Conservation (phyloP, 192 early-diverging fungal species). For the Obelidium mucronatum region DNA sequence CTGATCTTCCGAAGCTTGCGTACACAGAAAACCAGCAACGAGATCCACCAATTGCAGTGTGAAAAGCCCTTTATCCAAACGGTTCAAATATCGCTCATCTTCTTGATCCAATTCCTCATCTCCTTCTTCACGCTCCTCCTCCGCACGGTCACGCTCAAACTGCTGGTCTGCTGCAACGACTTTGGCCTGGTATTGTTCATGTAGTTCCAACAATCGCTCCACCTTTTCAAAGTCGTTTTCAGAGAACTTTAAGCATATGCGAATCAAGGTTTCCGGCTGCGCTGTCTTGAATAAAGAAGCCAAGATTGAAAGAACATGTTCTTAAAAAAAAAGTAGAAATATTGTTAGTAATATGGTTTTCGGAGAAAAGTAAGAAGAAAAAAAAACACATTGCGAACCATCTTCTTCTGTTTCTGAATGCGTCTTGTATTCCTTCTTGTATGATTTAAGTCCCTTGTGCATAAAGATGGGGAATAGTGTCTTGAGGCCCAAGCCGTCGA, state of each 20-base stretch:
- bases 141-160: conserved; percentile 45
- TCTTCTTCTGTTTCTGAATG: conserved; percentile 85
- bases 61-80: conserved; percentile 84
- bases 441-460: conserved; percentile 77
- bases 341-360: not conserved
- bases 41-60: conserved; percentile 65
- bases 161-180: conserved; percentile 63
- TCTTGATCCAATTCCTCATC: conserved; percentile 63
- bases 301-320: conserved; percentile 86
- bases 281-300: conserved; percentile 74
- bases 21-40: conserved; percentile 69
- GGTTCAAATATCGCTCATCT: conserved; percentile 71
- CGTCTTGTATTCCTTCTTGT: conserved; percentile 80
- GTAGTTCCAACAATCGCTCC: conserved; percentile 83
- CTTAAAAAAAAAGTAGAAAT: conserved; percentile 46
- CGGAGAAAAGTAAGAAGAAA: not conserved
- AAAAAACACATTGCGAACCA: conserved; percentile 45
- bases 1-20: conserved; percentile 55
- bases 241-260: conserved; percentile 84
- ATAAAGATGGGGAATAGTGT: conserved; percentile 88
- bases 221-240: conserved; percentile 82
- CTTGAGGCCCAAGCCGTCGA: conserved; percentile 84
- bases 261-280: conserved; percentile 66
- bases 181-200: conserved; percentile 70
- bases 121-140: conserved; percentile 44